phyloP scores from a whole-genome alignment of 2,329 filamentous ascomycete species.

The Leptosphaerulina australis region DNA sequence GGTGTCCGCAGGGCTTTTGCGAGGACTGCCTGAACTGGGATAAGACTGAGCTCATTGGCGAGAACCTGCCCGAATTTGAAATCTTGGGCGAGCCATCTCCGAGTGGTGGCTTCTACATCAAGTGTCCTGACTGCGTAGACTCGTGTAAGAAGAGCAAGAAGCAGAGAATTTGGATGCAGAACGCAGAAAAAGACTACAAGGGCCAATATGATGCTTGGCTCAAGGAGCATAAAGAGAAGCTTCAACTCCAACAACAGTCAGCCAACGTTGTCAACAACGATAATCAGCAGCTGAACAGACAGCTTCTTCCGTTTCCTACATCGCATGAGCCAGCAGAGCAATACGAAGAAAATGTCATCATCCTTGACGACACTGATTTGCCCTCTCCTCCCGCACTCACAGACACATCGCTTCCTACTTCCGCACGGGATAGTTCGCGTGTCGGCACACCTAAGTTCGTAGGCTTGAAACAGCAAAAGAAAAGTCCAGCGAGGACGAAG shows the following conservation, averaged over 20 bases:
- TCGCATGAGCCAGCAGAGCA: constrained; percentile 1
- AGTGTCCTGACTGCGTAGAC: constrained; percentile 54
- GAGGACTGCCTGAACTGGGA: constrained; percentile 65
- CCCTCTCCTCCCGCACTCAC: constrained; percentile 36
- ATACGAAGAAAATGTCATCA: constrained; percentile 2
- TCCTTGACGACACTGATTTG: constrained; percentile 23
- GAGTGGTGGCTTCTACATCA: constrained; percentile 58
- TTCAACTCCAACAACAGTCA: constrained; percentile 21
- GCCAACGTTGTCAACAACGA: background rate
- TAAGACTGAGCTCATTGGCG: constrained; percentile 57
- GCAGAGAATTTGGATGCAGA: constrained; percentile 32
- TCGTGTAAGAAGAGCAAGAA: constrained; percentile 23
- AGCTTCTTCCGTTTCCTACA: background rate
- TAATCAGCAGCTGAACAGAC: background rate
- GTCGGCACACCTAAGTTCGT: constrained; percentile 29
- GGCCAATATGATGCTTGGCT: constrained; percentile 34
- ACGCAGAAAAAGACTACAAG: constrained; percentile 29
- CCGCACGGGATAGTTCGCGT: constrained; percentile 29
- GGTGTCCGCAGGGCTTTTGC: constrained; percentile 62
- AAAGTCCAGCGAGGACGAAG: background rate
- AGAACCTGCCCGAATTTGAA: constrained; percentile 60
- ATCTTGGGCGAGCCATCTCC: constrained; percentile 54
- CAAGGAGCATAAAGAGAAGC: constrained; percentile 25
- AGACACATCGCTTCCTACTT: constrained; percentile 34
- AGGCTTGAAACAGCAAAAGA: background rate